Evolutionary conservation across 805 yeast genomes (phyloP).

Genomic region (Saturnispora ahearnii): DNA sequence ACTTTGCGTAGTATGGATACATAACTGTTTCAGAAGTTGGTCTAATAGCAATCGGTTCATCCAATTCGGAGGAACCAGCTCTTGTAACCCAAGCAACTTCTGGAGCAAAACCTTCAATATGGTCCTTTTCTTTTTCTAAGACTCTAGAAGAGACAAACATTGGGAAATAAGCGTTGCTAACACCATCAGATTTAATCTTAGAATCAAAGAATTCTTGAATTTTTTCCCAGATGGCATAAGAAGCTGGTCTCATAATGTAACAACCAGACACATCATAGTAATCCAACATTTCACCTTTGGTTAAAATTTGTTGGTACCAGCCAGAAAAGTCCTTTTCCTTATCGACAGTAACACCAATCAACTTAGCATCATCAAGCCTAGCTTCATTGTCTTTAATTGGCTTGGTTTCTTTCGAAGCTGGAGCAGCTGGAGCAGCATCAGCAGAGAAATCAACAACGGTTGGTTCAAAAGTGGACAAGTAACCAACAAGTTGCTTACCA

Average conservation of each 20-base stretch:
- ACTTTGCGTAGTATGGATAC: constrained; percentile 98
- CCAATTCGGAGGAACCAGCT: constrained; percentile 90
- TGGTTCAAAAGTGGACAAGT: constrained; percentile 44
- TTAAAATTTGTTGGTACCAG: constrained; percentile 95
- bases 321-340: constrained; percentile 87
- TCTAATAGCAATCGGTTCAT: constrained; percentile 97
- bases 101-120: constrained; percentile 98
- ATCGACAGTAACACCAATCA: constrained; percentile 93
- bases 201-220: constrained; percentile 83
- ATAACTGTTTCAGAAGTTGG: constrained; percentile 99
- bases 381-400: constrained; percentile 32
- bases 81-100: constrained; percentile 99
- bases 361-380: constrained; percentile 72
- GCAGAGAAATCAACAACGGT: constrained; percentile 47
- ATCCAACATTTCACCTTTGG: constrained; percentile 97
- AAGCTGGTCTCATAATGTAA: constrained; percentile 93
- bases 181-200: constrained; percentile 80
- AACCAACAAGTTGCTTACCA: constrained; percentile 39
- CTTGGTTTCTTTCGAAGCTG: constrained; percentile 21
- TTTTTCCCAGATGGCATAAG: constrained; percentile 89
- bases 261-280: constrained; percentile 99
- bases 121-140: constrained; percentile 95
- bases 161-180: constrained; percentile 93
- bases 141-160: constrained; percentile 94
- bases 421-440: constrained; percentile 32